Conservation (phyloP, 805 yeast species). For the Blastobotrys terrestris region DNA sequence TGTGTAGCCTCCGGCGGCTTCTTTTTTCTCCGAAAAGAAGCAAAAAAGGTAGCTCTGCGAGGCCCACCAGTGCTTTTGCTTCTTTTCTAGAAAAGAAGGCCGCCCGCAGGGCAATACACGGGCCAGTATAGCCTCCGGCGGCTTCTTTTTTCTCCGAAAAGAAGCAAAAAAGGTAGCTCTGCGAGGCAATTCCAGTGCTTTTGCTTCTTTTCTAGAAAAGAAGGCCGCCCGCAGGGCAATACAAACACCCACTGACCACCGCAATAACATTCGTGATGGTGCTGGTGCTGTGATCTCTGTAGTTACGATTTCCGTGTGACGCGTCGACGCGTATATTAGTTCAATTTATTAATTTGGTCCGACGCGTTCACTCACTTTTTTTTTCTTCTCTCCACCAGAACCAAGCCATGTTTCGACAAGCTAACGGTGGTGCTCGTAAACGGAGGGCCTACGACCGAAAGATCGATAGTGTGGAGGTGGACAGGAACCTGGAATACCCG, state of each 20-base stretch:
- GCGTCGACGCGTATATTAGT: slow-evolving; percentile 6
- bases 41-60: background rate
- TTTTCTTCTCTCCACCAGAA: background rate
- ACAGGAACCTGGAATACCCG: slow-evolving; percentile 38
- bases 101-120: background rate
- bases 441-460: slow-evolving; percentile 28
- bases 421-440: slow-evolving; percentile 8
- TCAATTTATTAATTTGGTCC: too few species aligned
- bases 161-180: background rate
- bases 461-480: slow-evolving; percentile 31
- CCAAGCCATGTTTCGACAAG: slow-evolving; percentile 27
- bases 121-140: background rate
- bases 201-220: background rate
- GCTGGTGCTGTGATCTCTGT: background rate
- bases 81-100: background rate
- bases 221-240: background rate
- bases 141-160: background rate
- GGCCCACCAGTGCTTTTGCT: background rate
- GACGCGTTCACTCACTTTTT: background rate
- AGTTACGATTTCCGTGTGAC: background rate
- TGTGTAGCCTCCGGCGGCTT: background rate
- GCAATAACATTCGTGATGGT: too few species aligned
- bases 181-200: background rate
- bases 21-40: background rate
- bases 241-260: too few species aligned